Conservation (phyloP, 83 land plant genomes). For the Thuja plicata region DNA sequence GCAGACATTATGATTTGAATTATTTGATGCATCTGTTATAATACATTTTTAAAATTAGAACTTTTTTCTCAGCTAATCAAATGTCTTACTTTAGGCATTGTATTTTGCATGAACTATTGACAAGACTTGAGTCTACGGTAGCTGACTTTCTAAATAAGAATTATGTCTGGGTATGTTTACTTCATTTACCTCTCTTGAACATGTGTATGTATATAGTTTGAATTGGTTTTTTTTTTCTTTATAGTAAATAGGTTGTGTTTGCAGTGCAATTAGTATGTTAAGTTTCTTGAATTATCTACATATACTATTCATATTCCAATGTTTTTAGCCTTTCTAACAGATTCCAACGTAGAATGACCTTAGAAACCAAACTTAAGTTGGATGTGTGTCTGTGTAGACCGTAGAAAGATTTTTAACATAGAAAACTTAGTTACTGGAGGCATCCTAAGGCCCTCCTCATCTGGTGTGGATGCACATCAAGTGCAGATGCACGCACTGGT, state of each 20-base stretch:
- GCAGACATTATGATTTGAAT: not conserved
- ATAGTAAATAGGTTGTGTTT: not conserved
- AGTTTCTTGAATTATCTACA: too few species aligned
- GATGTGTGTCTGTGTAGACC: not conserved
- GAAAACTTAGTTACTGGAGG: too few species aligned
- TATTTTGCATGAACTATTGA: slow-evolving; percentile 62
- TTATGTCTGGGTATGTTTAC: slow-evolving; percentile 58
- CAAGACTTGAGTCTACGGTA: slow-evolving; percentile 81
- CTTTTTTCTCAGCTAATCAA: not conserved
- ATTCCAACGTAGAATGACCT: not conserved
- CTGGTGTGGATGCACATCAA: too few species aligned
- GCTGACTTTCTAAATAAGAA: slow-evolving; percentile 69
- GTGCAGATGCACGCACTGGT: too few species aligned
- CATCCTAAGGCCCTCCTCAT: too few species aligned
- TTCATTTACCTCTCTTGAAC: slow-evolving; percentile 2
- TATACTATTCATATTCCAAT: too few species aligned
- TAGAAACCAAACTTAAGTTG: too few species aligned
- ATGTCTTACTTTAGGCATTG: not conserved
- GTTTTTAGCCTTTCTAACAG: too few species aligned
- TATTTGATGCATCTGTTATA: not conserved
- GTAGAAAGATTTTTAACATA: not conserved
- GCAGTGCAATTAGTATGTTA: too few species aligned
- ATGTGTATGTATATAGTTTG: not conserved
- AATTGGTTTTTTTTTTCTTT: not conserved
- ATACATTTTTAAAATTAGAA: not conserved